A percentile compares a stretch with the other conserved stretches of the same genome.
Conservation (phyloP, 495 filamentous ascomycete species). For the Aspergillus heteromorphus region DNA sequence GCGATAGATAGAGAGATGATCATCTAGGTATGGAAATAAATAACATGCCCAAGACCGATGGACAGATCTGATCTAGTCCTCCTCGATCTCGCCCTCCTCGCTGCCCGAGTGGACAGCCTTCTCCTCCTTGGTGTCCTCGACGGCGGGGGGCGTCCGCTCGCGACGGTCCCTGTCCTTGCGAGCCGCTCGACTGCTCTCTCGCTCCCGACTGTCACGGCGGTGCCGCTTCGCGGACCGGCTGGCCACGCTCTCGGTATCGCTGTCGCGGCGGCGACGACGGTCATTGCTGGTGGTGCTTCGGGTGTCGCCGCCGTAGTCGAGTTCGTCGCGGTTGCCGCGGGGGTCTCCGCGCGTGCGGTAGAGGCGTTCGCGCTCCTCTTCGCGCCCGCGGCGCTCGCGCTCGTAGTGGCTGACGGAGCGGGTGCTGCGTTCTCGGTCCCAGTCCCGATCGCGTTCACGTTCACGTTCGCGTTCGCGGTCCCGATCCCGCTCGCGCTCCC, state of each 20-base stretch:
- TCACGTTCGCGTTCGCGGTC: constrained; percentile 37
- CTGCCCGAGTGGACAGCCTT: constrained; percentile 74
- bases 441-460: constrained; percentile 45
- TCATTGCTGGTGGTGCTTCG: constrained; percentile 56
- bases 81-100: constrained; percentile 97
- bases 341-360: constrained; percentile 79
- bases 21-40: not conserved
- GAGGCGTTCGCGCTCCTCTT: constrained; percentile 76
- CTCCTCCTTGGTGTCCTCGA: constrained; percentile 54
- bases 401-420: constrained; percentile 51
- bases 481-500: constrained; percentile 53
- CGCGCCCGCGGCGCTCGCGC: constrained; percentile 70
- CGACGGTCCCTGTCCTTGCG: constrained; percentile 58
- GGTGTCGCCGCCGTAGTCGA: constrained; percentile 82
- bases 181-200: constrained; percentile 53
- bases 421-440: constrained; percentile 49
- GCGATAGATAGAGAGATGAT: not conserved
- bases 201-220: constrained; percentile 40
- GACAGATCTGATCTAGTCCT: constrained; percentile 60
- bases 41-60: not conserved
- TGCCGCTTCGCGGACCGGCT: constrained; percentile 52
- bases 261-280: constrained; percentile 57
- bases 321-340: constrained; percentile 67
- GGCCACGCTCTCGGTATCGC: constrained; percentile 65
- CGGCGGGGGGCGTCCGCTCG: constrained; percentile 47